Evolutionary conservation across 139 green algal species (phyloP).

Genomic region (Pleodorina starrii): DNA sequence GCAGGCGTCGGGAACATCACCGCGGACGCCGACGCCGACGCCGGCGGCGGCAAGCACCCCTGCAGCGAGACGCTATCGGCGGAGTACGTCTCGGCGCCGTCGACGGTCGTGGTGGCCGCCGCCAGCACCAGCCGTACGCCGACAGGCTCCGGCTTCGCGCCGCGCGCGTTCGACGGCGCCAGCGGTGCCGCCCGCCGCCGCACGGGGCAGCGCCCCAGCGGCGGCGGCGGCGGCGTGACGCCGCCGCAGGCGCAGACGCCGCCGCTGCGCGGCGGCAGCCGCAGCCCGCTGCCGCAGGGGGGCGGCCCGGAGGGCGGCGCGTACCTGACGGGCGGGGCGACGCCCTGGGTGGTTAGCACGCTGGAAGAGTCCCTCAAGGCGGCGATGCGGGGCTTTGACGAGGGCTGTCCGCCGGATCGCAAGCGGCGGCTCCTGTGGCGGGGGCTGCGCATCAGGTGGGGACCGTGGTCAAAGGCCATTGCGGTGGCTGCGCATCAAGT

Average conservation of each 20-base stretch:
- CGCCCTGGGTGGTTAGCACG: slow-evolving; percentile 5
- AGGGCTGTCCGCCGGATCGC: background rate
- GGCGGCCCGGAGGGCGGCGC: background rate
- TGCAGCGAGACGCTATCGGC: background rate
- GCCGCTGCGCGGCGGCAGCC: background rate
- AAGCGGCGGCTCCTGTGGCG: slow-evolving; percentile 3
- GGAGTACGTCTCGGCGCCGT: background rate
- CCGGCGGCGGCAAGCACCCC: background rate
- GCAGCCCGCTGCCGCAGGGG: background rate
- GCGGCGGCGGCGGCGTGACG: background rate
- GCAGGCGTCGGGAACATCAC: background rate
- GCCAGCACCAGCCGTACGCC: background rate
- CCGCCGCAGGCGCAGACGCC: too few species aligned
- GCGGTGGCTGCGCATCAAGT: too few species aligned
- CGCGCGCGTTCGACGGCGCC: background rate
- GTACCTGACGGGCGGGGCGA: background rate
- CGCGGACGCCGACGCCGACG: background rate
- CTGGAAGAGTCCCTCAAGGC: slow-evolving; percentile 24
- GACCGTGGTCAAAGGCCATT: too few species aligned
- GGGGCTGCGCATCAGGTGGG: slow-evolving; percentile 25
- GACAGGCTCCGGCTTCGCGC: background rate
- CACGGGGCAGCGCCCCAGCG: background rate
- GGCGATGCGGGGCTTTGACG: background rate
- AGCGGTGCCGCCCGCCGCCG: background rate
- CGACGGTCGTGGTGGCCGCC: background rate